These are phyloP conservation scores for Macrolepiota dolichaula DNA, from an alignment of 768 basidiomycete species.

Conservation along the genomic window DNA sequence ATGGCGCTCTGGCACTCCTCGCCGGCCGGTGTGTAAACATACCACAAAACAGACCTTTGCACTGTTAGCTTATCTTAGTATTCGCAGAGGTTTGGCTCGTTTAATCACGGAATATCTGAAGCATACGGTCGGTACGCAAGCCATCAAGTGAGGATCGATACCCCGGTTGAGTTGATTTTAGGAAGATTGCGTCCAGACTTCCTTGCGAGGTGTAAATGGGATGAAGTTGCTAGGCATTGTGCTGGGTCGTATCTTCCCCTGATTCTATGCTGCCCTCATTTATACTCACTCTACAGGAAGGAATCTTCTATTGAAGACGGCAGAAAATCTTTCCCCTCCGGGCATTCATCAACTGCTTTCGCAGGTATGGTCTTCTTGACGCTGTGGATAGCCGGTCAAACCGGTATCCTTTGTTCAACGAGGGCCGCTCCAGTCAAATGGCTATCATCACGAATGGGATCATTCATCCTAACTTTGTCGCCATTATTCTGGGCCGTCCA, in stretches of 20 bases:
- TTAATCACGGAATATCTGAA: constrained; percentile 52
- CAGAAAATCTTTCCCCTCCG: constrained; percentile 64
- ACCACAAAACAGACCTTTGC: background rate
- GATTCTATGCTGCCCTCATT: background rate
- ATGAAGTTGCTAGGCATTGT: constrained; percentile 41
- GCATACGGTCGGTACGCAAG: constrained; percentile 48
- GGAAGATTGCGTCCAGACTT: constrained; percentile 66
- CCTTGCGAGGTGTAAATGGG: constrained; percentile 62
- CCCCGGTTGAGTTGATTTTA: constrained; percentile 14
- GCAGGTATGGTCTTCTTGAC: constrained; percentile 62
- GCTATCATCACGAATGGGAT: constrained; percentile 42
- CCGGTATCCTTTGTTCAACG: constrained; percentile 40
- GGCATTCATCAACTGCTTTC: constrained; percentile 66
- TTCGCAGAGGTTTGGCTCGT: constrained; percentile 39
- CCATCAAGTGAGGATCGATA: background rate
- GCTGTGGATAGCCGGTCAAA: constrained; percentile 62
- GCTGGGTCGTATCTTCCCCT: constrained; percentile 43
- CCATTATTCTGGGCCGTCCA: constrained; percentile 57
- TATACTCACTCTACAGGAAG: constrained; percentile 24
- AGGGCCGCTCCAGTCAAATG: constrained; percentile 40
- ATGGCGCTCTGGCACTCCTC: constrained; percentile 50
- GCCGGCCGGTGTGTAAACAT: constrained; percentile 30
- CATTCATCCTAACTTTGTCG: constrained; percentile 43
- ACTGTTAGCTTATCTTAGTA: background rate
- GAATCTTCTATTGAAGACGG: constrained; percentile 40